Evolutionary conservation across 805 yeast species (phyloP), one percentile per base, ranked within the genome.

Genomic region (Ogataea populi-albae): DNA sequence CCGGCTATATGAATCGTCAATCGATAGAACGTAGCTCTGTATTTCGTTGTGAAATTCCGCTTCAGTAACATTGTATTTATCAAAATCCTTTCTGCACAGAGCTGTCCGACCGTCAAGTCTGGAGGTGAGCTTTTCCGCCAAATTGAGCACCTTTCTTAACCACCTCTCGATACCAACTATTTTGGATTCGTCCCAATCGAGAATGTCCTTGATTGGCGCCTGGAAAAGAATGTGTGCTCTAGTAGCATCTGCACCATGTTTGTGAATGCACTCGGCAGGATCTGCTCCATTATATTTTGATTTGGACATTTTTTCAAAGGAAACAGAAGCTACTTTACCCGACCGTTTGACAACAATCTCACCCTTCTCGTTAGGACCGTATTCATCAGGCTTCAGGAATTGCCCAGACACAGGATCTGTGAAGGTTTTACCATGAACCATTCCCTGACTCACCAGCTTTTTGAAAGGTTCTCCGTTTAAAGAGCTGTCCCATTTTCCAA

Each of bases 231-330:
- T 77, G 55, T 91, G 96, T 0, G 98, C 98, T 42, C 98, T 73
- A 0, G 91, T 85, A 1, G 96, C 88, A 65, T 93, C 98, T 1
- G 96, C 87, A 3, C 98, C 98, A 57, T 86, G 86, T 23, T 64
- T 68, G 8, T 52, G 54, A 18, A 93, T 88, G 48, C 91, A 85
- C 40, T 72, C 75, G 1, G 68, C 75, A 1, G 98, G 98, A 54
- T 91, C 95, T 3, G 86, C 95, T 11, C 98, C 98, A 53, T 93
- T 93, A 54, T 79, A 81, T 54, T 93, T 93, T 1, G 97, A 89
- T 61, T 93, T 93, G 2, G 97, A 89, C 98, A 93, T 93, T 55
- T 93, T 93, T 54, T 93, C 98, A 54, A 59, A 87, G 0, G 86
- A 64, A 2, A 85, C 57, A 0, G 41, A 37, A 0, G 95, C 86